Conservation (phyloP, 75 land plant genomes). For the Pinus tabuliformis region DNA sequence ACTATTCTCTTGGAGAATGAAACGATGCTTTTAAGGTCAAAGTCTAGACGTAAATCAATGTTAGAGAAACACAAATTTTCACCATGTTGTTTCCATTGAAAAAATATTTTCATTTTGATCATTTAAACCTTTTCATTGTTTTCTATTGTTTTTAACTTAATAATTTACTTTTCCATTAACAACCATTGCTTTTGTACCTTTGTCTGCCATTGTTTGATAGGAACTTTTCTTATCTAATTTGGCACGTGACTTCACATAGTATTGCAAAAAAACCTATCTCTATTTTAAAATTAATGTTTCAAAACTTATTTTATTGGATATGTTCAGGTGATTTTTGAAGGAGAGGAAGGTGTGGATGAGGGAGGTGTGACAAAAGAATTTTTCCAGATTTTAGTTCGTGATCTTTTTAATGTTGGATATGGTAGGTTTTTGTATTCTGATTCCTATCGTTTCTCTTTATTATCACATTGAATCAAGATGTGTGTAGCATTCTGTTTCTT, state of each 20-base stretch:
- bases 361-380: constrained; percentile 48
- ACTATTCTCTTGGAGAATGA: too few species aligned
- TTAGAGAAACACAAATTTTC: too few species aligned
- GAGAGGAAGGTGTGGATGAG: constrained; percentile 47
- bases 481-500: too few species aligned
- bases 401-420: constrained; percentile 48
- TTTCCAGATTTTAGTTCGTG: constrained; percentile 37
- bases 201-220: neutral
- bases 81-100: too few species aligned
- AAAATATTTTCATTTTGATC: too few species aligned
- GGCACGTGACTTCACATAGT: neutral
- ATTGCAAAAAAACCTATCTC: neutral
- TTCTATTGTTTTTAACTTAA: neutral
- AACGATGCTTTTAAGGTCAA: too few species aligned
- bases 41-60: too few species aligned
- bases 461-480: neutral
- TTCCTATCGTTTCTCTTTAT: neutral
- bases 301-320: neutral
- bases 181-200: neutral
- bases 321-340: constrained; percentile 40
- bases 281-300: neutral
- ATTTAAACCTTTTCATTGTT: too few species aligned
- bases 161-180: neutral
- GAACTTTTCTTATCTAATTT: neutral
- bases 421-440: constrained; percentile 19